These are phyloP conservation scores for Stellera chamaejasme DNA, from an alignment of 345 rosid species.

Conservation along the genomic window DNA sequence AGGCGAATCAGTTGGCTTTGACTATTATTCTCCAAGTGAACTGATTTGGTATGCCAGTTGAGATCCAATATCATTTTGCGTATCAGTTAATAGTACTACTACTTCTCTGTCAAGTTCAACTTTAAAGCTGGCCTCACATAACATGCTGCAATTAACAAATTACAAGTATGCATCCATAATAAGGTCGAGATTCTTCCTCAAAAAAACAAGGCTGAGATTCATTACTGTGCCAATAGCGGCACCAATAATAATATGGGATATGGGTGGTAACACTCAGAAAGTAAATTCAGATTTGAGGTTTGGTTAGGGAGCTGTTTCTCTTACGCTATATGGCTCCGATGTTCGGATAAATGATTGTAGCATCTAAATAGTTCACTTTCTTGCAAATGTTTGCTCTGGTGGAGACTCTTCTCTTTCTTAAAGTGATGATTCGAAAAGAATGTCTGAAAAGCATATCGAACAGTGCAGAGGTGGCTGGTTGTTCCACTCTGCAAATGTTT, in stretches of 20 bases:
- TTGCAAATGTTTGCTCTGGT: no score
- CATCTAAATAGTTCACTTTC: no score
- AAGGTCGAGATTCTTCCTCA: no score
- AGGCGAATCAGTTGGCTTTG: constrained; percentile 16
- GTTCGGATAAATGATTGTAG: no score
- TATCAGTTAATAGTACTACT: not conserved
- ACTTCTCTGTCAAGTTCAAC: not conserved
- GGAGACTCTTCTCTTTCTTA: not conserved
- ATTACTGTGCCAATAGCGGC: not conserved
- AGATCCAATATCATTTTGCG: constrained; percentile 4
- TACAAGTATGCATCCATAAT: not conserved
- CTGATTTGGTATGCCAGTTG: constrained; percentile 51
- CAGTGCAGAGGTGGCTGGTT: not conserved
- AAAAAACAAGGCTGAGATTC: not conserved
- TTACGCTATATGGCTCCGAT: no score
- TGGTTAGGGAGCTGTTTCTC: no score
- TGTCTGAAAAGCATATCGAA: not conserved
- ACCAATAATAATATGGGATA: no score
- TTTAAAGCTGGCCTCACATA: not conserved
- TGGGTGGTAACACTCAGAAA: no score
- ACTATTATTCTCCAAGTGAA: constrained; percentile 33
- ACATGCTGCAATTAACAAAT: not conserved
- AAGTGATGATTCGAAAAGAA: not conserved
- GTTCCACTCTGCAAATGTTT: not conserved
- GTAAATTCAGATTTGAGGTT: no score